Conservation (phyloP, 805 yeast genomes). For the Starmerella stellata region DNA sequence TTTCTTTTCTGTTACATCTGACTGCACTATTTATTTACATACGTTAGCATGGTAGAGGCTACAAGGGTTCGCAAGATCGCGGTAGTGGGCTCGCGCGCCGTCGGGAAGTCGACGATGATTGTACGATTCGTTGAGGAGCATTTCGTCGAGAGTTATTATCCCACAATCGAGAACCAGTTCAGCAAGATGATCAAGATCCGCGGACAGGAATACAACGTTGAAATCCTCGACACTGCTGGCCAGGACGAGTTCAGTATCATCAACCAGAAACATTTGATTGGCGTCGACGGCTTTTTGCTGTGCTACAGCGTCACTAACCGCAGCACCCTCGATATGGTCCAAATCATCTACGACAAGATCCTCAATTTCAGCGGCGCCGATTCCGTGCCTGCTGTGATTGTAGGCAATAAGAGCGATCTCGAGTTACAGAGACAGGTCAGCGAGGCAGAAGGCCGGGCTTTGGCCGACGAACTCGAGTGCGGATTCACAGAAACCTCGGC, state of each 20-base stretch:
- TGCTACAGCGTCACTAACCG: conserved; percentile 68
- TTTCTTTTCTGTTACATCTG: too few species aligned
- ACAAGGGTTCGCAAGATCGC: conserved; percentile 44
- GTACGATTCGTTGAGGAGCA: conserved; percentile 76
- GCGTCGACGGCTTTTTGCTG: conserved; percentile 66
- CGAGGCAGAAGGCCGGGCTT: conserved; percentile 36
- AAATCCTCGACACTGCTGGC: conserved; percentile 82
- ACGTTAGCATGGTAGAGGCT: conserved; percentile 19
- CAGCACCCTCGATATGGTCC: conserved; percentile 58
- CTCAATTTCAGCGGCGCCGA: conserved; percentile 43
- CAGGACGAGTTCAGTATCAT: conserved; percentile 76
- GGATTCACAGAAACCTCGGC: conserved; percentile 76
- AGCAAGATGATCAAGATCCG: conserved; percentile 49
- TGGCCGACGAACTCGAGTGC: conserved; percentile 49
- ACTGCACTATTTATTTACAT: too few species aligned
- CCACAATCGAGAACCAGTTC: conserved; percentile 77
- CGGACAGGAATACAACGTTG: conserved; percentile 61
- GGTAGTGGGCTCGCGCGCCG: conserved; percentile 73
- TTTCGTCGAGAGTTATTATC: conserved; percentile 75
- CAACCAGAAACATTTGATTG: conserved; percentile 60
- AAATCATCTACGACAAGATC: conserved; percentile 65
- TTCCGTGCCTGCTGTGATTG: conserved; percentile 57
- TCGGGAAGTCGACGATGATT: conserved; percentile 69
- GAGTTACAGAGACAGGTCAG: conserved; percentile 42
- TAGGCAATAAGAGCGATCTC: conserved; percentile 63